These are phyloP conservation scores for Phytophthora meadii DNA, from an alignment of 352 stramenopile genomes.

Conservation along the genomic window DNA sequence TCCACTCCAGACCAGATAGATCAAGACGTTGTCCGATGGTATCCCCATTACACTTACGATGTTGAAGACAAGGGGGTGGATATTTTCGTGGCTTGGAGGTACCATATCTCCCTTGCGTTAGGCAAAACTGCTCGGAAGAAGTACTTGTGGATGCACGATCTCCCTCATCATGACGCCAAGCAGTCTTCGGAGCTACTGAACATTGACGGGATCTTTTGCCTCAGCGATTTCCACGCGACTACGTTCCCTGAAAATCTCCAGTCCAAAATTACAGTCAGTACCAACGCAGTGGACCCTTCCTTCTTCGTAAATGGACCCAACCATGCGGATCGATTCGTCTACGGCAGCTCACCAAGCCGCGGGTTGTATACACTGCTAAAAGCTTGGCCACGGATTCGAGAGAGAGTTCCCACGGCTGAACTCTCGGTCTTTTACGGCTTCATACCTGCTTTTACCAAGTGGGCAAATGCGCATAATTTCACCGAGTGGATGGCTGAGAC, in stretches of 20 bases:
- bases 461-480: slow-evolving; percentile 63
- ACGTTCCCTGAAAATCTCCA: slow-evolving; percentile 52
- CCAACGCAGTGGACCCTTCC: slow-evolving; percentile 78
- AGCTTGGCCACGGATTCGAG: slow-evolving; percentile 77
- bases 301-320: slow-evolving; percentile 76
- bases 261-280: slow-evolving; percentile 59
- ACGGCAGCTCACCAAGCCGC: slow-evolving; percentile 85
- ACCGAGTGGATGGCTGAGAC: slow-evolving; percentile 67
- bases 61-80: slow-evolving; percentile 61
- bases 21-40: slow-evolving; percentile 65
- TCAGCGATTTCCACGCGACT: slow-evolving; percentile 82
- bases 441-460: slow-evolving; percentile 74
- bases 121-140: slow-evolving; percentile 38
- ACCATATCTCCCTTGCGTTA: slow-evolving; percentile 83
- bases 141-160: slow-evolving; percentile 90
- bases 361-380: slow-evolving; percentile 73
- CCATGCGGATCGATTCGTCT: slow-evolving; percentile 75
- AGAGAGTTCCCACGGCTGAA: slow-evolving; percentile 55
- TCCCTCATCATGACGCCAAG: slow-evolving; percentile 46
- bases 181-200: slow-evolving; percentile 50
- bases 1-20: slow-evolving; percentile 29
- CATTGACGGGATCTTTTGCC: slow-evolving; percentile 79
- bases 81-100: slow-evolving; percentile 93
- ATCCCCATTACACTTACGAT: slow-evolving; percentile 79
- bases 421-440: slow-evolving; percentile 92